Evolutionary conservation across 106 monocot genomes (phyloP).

Genomic region (Agapanthus africanus): DNA sequence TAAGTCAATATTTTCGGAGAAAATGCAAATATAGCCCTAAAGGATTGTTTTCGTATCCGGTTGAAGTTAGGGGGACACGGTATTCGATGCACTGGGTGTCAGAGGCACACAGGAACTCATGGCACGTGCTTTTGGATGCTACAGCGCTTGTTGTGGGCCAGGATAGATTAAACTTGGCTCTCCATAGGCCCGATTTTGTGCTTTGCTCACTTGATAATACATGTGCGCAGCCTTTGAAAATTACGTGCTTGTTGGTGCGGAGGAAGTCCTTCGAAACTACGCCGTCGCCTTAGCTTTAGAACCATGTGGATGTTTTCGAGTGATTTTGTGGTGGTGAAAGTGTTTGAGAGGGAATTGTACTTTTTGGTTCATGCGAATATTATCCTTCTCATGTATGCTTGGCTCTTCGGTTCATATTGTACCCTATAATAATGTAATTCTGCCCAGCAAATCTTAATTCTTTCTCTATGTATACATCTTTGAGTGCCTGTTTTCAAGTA

Average conservation of each 20-base stretch:
- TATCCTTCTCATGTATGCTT: too few relatives aligned
- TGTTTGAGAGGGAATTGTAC: too few relatives aligned
- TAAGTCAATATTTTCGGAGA: slow-evolving; percentile 64
- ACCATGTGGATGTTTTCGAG: too few relatives aligned
- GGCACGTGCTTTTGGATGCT: slow-evolving; percentile 60
- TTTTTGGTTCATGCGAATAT: too few relatives aligned
- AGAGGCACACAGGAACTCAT: slow-evolving; percentile 57
- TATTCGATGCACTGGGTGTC: slow-evolving; percentile 69
- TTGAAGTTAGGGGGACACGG: slow-evolving; percentile 20
- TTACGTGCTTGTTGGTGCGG: slow-evolving; percentile 47
- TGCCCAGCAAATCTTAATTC: too few relatives aligned
- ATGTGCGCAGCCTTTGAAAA: slow-evolving; percentile 27
- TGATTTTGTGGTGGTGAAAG: too few relatives aligned
- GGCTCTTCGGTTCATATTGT: too few relatives aligned
- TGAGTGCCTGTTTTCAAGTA: too few relatives aligned
- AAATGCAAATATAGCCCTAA: slow-evolving; percentile 61
- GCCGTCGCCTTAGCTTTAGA: not conserved
- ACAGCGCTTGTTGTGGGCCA: slow-evolving; percentile 28
- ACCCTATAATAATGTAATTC: too few relatives aligned
- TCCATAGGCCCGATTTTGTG: slow-evolving; percentile 59
- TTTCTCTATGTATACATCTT: too few relatives aligned
- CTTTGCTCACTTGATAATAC: slow-evolving; percentile 34
- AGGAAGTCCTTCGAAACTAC: slow-evolving; percentile 40
- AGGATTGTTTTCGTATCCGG: slow-evolving; percentile 56
- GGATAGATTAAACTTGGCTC: slow-evolving; percentile 39